These are phyloP conservation scores for Zarea fungicola DNA, from an alignment of 2,329 filamentous ascomycete species.

Conservation along the genomic window DNA sequence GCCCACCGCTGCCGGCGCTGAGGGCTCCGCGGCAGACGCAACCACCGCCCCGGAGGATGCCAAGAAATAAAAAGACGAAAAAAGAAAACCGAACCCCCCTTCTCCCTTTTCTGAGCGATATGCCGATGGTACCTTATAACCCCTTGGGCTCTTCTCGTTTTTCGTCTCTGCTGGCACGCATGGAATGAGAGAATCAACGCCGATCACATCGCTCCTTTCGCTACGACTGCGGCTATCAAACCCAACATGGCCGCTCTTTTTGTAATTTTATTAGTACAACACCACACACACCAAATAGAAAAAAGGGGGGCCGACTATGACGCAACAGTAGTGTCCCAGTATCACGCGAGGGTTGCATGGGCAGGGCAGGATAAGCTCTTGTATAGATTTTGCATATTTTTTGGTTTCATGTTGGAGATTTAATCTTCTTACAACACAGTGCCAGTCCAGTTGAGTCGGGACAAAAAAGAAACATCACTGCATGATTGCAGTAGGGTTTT, in stretches of 20 bases:
- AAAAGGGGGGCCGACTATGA: constrained; percentile 8
- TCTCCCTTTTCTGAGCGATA: not conserved
- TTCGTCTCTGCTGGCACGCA: not conserved
- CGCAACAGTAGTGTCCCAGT: constrained; percentile 8
- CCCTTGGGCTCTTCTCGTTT: too few relatives aligned
- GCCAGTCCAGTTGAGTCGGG: not conserved
- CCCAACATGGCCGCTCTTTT: not conserved
- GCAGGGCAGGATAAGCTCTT: constrained; percentile 7
- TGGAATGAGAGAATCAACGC: not conserved
- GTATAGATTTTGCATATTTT: constrained; percentile 12
- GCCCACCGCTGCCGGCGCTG: too few relatives aligned
- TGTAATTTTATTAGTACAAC: constrained; percentile 11
- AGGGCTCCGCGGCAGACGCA: not conserved
- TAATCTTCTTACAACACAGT: not conserved
- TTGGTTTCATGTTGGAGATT: not conserved
- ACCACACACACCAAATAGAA: constrained; percentile 2
- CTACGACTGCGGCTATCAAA: not conserved
- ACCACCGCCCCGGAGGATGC: not conserved
- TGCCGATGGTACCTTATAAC: too few relatives aligned
- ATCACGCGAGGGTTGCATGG: constrained; percentile 11
- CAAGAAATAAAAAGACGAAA: constrained; percentile 7
- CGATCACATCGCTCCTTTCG: not conserved
- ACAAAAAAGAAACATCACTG: constrained; percentile 4
- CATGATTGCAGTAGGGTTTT: constrained; percentile 4
- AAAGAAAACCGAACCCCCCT: not conserved